A percentile compares a stretch with the other conserved stretches of the same genome.
phyloP scores from a whole-genome alignment of 1,284 basidiomycete species.

The Takashimella tepidaria region DNA sequence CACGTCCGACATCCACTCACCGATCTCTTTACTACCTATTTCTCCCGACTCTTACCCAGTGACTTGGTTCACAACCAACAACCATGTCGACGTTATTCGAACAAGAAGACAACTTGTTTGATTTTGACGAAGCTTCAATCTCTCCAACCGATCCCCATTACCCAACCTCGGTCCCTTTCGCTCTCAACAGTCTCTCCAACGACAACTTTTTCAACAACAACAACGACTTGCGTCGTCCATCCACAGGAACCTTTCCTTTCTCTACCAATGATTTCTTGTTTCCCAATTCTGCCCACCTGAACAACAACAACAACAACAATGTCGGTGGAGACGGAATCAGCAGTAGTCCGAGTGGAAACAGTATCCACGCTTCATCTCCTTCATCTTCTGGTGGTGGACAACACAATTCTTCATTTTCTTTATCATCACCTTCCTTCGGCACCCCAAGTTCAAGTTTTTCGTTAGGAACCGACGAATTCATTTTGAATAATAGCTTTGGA shows the following conservation, averaged over 20 bases:
- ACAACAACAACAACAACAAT: too few relatives aligned
- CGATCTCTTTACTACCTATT: too few relatives aligned
- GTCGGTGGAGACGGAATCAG: neutral
- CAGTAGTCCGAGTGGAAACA: neutral
- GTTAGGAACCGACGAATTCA: constrained; percentile 31
- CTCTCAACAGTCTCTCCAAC: too few relatives aligned
- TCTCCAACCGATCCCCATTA: constrained; percentile 25
- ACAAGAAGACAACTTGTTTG: constrained; percentile 18
- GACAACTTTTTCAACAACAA: too few relatives aligned
- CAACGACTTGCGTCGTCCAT: neutral
- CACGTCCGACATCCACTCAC: too few relatives aligned
- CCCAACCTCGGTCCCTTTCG: constrained; percentile 21
- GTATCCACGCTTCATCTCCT: neutral
- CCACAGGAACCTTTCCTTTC: neutral
- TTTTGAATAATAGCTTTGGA: constrained; percentile 26
- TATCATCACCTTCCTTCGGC: constrained; percentile 29
- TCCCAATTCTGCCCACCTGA: constrained; percentile 10
- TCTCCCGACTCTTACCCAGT: neutral
- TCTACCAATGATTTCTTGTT: constrained; percentile 9
- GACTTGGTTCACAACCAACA: neutral
- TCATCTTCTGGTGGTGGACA: neutral
- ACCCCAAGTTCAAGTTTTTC: constrained; percentile 35
- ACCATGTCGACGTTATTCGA: constrained; percentile 15
- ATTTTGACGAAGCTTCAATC: constrained; percentile 20
- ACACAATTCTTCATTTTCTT: constrained; percentile 18